A percentile compares a stretch with the other conserved stretches of the same genome.
These are phyloP conservation scores for Saturnispora kantuleensis DNA, from an alignment of 805 yeast species.

Conservation along the genomic window DNA sequence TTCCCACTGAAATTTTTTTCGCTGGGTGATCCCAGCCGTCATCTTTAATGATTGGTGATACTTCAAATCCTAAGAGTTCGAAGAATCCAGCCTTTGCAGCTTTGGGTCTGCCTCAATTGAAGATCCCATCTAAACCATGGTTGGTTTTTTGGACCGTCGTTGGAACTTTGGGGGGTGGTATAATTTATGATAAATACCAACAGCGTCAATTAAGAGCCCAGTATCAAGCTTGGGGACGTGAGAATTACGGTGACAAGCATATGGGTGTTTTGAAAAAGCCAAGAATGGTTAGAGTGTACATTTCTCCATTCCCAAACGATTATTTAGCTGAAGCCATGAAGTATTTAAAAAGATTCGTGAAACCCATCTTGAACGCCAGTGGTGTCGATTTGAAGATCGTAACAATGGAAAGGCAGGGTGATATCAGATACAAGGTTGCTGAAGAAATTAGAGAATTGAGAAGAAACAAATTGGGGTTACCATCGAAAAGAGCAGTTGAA, in stretches of 20 bases:
- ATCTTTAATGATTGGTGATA: slow-evolving; percentile 6
- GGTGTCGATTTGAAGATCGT: slow-evolving; percentile 76
- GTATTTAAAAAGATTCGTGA: slow-evolving; percentile 68
- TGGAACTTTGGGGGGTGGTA: slow-evolving; percentile 60
- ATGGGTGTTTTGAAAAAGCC: slow-evolving; percentile 44
- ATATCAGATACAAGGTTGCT: slow-evolving; percentile 73
- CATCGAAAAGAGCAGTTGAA: slow-evolving; percentile 14
- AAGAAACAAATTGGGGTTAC: slow-evolving; percentile 29
- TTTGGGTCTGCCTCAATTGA: slow-evolving; percentile 72
- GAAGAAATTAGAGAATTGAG: slow-evolving; percentile 68
- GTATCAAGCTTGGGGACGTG: slow-evolving; percentile 46
- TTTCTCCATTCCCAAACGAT: slow-evolving; percentile 97
- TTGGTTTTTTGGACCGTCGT: slow-evolving; percentile 72
- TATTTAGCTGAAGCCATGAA: slow-evolving; percentile 64
- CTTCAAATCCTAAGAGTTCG: slow-evolving; percentile 1
- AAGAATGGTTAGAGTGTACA: slow-evolving; percentile 68
- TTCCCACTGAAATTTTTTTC: too few species aligned
- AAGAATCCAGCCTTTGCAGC: slow-evolving; percentile 69
- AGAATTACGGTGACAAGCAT: slow-evolving; percentile 10
- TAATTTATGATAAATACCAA: slow-evolving; percentile 66
- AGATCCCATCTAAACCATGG: slow-evolving; percentile 91
- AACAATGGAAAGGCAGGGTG: slow-evolving; percentile 81
- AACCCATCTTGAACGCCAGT: slow-evolving; percentile 76
- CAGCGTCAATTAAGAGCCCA: slow-evolving; percentile 53
- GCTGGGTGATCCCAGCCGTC: too few species aligned